phyloP scores from a whole-genome alignment of 208 protist species.

The Borovskyia barvae region DNA sequence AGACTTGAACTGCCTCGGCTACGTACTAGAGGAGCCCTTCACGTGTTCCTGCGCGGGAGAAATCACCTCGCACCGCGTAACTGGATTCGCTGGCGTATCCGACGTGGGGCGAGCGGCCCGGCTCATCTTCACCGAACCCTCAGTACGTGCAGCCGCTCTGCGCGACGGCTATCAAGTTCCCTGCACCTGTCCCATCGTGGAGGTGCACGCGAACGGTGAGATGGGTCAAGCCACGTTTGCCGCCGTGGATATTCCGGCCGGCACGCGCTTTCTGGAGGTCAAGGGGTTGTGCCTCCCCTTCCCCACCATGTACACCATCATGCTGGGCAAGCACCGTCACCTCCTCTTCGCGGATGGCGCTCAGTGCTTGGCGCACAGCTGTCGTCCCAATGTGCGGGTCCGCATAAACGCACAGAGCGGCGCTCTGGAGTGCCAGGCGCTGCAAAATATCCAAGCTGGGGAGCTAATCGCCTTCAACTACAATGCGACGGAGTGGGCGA shows the following conservation, averaged over 20 bases:
- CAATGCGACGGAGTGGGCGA: constrained; percentile 82
- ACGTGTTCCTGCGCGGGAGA: constrained; percentile 38
- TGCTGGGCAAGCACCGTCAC: constrained; percentile 57
- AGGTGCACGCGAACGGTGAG: constrained; percentile 46
- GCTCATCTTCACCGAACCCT: constrained; percentile 46
- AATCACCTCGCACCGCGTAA: constrained; percentile 32
- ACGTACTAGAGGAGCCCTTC: constrained; percentile 49
- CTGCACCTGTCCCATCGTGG: constrained; percentile 44
- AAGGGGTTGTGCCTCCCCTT: constrained; percentile 67
- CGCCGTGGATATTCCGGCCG: constrained; percentile 34
- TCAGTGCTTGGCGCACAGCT: constrained; percentile 84
- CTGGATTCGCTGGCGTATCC: constrained; percentile 48
- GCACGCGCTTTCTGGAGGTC: constrained; percentile 56
- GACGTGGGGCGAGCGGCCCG: constrained; percentile 27
- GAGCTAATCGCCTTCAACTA: constrained; percentile 84
- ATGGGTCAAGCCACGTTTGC: constrained; percentile 71
- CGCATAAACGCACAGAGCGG: constrained; percentile 59
- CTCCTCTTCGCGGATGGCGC: constrained; percentile 71
- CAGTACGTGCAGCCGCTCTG: constrained; percentile 49
- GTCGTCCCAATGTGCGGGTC: constrained; percentile 74
- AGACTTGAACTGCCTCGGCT: constrained; percentile 67
- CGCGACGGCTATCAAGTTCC: constrained; percentile 42
- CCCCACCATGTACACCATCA: constrained; percentile 68
- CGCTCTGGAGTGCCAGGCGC: constrained; percentile 69
- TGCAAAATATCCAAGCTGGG: constrained; percentile 57